Conservation (phyloP, 2,329 filamentous ascomycete species). For the Scedosporium apiospermum region DNA sequence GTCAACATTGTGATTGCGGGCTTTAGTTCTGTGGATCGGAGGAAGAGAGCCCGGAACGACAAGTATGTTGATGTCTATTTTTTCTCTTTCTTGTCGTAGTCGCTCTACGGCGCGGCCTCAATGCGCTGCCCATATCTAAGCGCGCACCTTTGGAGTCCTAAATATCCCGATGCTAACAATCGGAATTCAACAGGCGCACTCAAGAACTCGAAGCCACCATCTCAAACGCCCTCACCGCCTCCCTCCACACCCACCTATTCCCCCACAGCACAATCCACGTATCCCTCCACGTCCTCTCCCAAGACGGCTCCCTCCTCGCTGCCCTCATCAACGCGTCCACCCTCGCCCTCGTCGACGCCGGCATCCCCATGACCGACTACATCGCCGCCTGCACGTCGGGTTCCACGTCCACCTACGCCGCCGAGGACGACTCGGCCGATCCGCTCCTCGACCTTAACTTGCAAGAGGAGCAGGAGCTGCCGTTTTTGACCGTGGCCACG, state of each 20-base stretch:
- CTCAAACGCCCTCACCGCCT: constrained; percentile 63
- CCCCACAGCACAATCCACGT: constrained; percentile 79
- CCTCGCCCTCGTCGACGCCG: constrained; percentile 85
- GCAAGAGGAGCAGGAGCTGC: constrained; percentile 78
- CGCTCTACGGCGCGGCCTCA: constrained; percentile 9
- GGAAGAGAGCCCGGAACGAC: constrained; percentile 64
- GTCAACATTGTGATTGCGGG: constrained; percentile 81
- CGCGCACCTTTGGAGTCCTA: too few species aligned
- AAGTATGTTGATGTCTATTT: constrained; percentile 45
- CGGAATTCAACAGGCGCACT: constrained; percentile 49
- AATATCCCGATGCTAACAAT: neutral
- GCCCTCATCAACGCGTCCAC: constrained; percentile 87
- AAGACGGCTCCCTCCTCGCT: constrained; percentile 84
- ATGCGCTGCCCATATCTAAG: neutral
- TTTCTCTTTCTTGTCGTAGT: neutral
- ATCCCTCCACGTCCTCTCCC: constrained; percentile 75
- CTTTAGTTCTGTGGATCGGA: constrained; percentile 80
- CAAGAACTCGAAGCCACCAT: constrained; percentile 76
- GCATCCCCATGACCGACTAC: constrained; percentile 91
- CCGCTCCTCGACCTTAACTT: constrained; percentile 72
- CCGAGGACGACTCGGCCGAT: constrained; percentile 60
- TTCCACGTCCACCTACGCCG: constrained; percentile 57
- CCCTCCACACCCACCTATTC: constrained; percentile 79
- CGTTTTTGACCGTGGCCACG: constrained; percentile 78
- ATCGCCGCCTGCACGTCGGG: constrained; percentile 82